Percentiles rank a stretch among this genome's conserved stretches.
phyloP scores from a whole-genome alignment of 2,329 filamentous ascomycete genomes.

The Proliferodiscus dingleyae region DNA sequence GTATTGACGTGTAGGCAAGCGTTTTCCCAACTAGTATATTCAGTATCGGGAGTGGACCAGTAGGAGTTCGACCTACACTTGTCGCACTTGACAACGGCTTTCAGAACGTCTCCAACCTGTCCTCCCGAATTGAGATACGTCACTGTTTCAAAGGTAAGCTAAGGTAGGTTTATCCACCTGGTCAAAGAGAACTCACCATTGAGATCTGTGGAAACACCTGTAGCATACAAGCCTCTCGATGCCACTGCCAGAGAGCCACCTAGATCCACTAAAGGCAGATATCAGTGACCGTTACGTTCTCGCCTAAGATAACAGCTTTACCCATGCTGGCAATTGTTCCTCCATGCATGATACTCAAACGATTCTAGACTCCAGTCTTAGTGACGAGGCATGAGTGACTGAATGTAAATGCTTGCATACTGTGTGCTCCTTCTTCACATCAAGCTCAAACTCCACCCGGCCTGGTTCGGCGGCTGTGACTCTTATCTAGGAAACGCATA shows the following conservation, averaged over 20 bases:
- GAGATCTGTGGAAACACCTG: slow-evolving; percentile 60
- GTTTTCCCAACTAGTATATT: slow-evolving; percentile 58
- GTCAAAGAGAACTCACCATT: too few species aligned
- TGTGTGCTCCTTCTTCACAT: slow-evolving; percentile 70
- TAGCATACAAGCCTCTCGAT: slow-evolving; percentile 57
- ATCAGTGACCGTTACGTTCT: not conserved
- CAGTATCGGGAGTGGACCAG: slow-evolving; percentile 54
- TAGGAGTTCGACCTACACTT: slow-evolving; percentile 54
- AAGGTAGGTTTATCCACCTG: too few species aligned
- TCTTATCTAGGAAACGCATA: slow-evolving; percentile 48
- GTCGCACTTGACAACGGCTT: slow-evolving; percentile 53
- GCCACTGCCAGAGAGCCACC: slow-evolving; percentile 62
- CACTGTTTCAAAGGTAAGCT: too few species aligned
- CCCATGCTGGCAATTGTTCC: slow-evolving; percentile 71
- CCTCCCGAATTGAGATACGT: slow-evolving; percentile 58
- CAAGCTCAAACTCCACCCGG: slow-evolving; percentile 69
- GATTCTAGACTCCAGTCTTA: slow-evolving; percentile 50
- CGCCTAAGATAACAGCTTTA: slow-evolving; percentile 2
- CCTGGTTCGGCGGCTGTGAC: slow-evolving; percentile 61
- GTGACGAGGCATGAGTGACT: not conserved
- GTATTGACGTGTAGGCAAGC: slow-evolving; percentile 55
- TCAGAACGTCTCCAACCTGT: slow-evolving; percentile 50
- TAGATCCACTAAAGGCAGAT: slow-evolving; percentile 46
- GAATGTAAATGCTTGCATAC: slow-evolving; percentile 41
- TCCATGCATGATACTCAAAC: slow-evolving; percentile 70